Conservation (phyloP, 129 eudicot genomes). For the Dittrichia graveolens region DNA sequence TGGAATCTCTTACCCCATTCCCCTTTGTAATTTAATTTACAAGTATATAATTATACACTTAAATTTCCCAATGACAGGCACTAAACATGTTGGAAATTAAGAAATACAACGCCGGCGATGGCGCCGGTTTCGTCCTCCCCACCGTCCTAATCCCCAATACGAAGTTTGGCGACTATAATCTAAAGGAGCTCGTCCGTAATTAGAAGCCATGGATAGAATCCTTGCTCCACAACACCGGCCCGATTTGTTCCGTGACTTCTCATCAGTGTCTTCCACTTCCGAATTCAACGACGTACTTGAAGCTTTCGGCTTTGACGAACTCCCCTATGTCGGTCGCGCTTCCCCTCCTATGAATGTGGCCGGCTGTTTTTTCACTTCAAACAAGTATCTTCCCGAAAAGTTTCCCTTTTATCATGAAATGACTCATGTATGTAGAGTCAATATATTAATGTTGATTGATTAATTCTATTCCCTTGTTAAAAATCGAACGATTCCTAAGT, state of each 20-base stretch:
- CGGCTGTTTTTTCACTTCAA: constrained; percentile 92
- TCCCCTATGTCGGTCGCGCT: constrained; percentile 94
- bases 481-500: constrained; percentile 45
- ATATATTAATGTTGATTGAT: no score
- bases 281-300: constrained; percentile 91
- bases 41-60: no score
- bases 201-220: constrained; percentile 63
- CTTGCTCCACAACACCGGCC: constrained; percentile 56
- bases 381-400: constrained; percentile 91
- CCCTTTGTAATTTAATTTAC: background rate
- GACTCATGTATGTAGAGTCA: constrained; percentile 88
- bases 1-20: background rate
- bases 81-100: constrained; percentile 46
- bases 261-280: constrained; percentile 49
- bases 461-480: constrained; percentile 1
- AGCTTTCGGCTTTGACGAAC: constrained; percentile 79
- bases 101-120: constrained; percentile 31
- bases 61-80: background rate
- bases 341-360: constrained; percentile 83
- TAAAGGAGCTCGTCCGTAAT: constrained; percentile 43
- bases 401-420: constrained; percentile 94
- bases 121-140: constrained; percentile 45
- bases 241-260: constrained; percentile 73
- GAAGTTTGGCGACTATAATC: background rate
- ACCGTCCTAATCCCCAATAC: constrained; percentile 54